These are phyloP conservation scores for Volvox reticuliferus DNA, from an alignment of 139 green algal species.

Conservation along the genomic window DNA sequence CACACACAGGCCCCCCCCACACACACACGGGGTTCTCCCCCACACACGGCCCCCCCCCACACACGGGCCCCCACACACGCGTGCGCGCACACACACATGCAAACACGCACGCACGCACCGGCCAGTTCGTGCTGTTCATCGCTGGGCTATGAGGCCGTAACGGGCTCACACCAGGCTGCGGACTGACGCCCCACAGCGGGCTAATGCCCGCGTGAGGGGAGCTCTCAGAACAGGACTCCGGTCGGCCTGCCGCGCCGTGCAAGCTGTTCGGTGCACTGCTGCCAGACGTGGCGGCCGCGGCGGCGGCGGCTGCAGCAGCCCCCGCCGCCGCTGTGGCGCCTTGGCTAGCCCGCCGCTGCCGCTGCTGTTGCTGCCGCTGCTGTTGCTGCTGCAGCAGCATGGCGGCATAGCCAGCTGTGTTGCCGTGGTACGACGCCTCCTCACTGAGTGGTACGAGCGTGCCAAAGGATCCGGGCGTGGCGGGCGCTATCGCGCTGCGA, in stretches of 20 bases:
- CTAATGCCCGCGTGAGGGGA: neutral
- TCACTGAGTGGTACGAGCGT: constrained; percentile 33
- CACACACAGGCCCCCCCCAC: too few species aligned
- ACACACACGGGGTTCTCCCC: too few species aligned
- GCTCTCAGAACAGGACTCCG: neutral
- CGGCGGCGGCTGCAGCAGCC: neutral
- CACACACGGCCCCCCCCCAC: neutral
- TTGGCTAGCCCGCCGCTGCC: neutral
- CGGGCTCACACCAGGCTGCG: neutral
- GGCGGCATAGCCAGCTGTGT: constrained; percentile 20
- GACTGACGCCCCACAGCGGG: neutral
- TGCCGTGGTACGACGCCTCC: constrained; percentile 47
- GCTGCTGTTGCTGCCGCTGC: neutral
- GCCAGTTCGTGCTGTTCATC: neutral
- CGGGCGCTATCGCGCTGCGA: neutral
- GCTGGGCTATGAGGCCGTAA: neutral
- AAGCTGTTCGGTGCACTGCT: constrained; percentile 9
- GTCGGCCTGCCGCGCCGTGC: neutral
- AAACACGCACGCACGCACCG: neutral
- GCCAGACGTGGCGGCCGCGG: neutral
- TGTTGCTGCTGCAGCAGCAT: constrained; percentile 32
- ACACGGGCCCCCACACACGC: neutral
- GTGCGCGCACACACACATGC: neutral
- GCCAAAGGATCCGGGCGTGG: neutral
- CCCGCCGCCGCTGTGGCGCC: neutral